Conservation (phyloP, 1,284 basidiomycete species). For the Naganishia cerealis region DNA sequence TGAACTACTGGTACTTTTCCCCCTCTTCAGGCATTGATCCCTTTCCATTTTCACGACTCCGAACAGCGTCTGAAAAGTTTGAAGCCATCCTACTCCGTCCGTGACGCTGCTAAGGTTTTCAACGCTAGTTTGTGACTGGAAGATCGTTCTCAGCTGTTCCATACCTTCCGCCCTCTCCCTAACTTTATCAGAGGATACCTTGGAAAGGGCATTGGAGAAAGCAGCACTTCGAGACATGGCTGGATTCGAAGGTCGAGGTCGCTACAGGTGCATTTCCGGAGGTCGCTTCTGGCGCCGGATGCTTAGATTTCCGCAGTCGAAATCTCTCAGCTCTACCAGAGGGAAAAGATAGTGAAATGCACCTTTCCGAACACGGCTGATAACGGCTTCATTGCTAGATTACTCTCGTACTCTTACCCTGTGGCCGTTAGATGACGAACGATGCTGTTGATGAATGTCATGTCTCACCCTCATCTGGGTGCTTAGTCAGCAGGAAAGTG, state of each 20-base stretch:
- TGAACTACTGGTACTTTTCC: constrained; percentile 5
- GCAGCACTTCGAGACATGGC: constrained; percentile 25
- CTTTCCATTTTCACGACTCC: constrained; percentile 66
- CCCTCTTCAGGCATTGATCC: constrained; percentile 41
- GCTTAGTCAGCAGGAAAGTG: constrained; percentile 12
- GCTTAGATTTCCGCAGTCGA: too few species aligned
- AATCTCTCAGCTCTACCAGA: too few species aligned
- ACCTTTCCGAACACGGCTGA: too few species aligned
- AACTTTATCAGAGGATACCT: constrained; percentile 66
- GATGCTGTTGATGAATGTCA: background rate
- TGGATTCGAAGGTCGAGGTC: constrained; percentile 47
- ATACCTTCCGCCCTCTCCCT: constrained; percentile 72
- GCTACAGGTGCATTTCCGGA: background rate
- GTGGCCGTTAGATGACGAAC: background rate
- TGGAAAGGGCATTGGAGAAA: constrained; percentile 57
- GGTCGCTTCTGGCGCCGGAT: background rate
- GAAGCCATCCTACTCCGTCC: constrained; percentile 64
- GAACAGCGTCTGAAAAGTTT: constrained; percentile 73
- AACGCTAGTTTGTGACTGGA: constrained; percentile 61
- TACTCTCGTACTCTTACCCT: too few species aligned
- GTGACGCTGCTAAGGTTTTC: constrained; percentile 60
- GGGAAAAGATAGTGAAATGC: too few species aligned
- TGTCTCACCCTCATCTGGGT: constrained; percentile 10
- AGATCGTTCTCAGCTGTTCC: constrained; percentile 61
- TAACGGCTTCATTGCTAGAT: too few species aligned